phyloP scores from a whole-genome alignment of 2,329 filamentous ascomycete genomes.

The Ophiostoma quercus region DNA sequence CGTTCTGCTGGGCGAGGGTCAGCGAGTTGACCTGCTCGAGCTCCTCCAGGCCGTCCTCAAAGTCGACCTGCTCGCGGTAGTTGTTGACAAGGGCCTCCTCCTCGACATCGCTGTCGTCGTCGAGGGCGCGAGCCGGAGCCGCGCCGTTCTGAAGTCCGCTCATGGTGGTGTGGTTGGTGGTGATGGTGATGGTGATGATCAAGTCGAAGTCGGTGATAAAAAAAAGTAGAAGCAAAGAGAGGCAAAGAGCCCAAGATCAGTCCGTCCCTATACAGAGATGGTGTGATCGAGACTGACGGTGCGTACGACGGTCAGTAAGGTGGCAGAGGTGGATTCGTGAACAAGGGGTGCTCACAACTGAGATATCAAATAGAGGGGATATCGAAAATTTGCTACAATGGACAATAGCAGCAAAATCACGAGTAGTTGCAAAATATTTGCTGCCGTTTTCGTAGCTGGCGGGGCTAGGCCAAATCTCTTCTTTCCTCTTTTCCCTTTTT shows the following conservation, averaged over 20 bases:
- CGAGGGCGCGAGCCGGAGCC: slow-evolving; percentile 55
- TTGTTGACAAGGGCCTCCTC: slow-evolving; percentile 94
- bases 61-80: slow-evolving; percentile 91
- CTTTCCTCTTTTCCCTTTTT: neutral
- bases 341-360: slow-evolving; percentile 14
- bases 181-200: neutral
- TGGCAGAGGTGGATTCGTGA: slow-evolving; percentile 15
- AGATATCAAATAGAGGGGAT: slow-evolving; percentile 5
- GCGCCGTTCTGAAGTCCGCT: slow-evolving; percentile 58
- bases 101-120: slow-evolving; percentile 88
- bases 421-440: slow-evolving; percentile 21
- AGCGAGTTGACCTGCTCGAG: slow-evolving; percentile 68
- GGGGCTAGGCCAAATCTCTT: slow-evolving; percentile 19
- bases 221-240: neutral
- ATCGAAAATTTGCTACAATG: slow-evolving; percentile 17
- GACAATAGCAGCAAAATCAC: neutral
- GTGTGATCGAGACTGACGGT: neutral
- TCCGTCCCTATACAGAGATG: neutral
- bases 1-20: slow-evolving; percentile 67
- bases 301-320: neutral
- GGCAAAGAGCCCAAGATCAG: neutral
- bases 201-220: neutral
- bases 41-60: slow-evolving; percentile 69
- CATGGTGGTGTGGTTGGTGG: slow-evolving; percentile 40
- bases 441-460: slow-evolving; percentile 22